These are phyloP conservation scores for Pichia sp. DNA, from an alignment of 1,139 yeast genomes.

Conservation along the genomic window DNA sequence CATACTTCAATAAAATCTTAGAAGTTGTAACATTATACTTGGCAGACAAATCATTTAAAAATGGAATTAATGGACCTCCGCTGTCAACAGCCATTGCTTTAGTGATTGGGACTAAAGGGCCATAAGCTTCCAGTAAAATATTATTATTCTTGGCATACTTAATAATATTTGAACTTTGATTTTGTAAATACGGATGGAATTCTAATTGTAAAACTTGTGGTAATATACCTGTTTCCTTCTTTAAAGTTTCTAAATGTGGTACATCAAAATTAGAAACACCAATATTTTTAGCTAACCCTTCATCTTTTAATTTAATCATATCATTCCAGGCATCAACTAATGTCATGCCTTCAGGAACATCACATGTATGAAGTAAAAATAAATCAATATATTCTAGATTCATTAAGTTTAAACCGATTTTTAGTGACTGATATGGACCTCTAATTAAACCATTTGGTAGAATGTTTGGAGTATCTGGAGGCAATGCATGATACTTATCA, in stretches of 20 bases:
- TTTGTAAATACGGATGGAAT: conserved; percentile 59
- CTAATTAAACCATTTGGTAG: conserved; percentile 27
- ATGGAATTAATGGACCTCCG: conserved; percentile 31
- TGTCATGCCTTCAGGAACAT: conserved; percentile 38
- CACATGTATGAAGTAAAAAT: conserved; percentile 54
- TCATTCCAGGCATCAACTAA: conserved; percentile 51
- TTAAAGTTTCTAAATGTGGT: conserved; percentile 42
- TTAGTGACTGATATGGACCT: conserved; percentile 46
- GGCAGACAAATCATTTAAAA: conserved; percentile 39
- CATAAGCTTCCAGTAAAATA: conserved; percentile 58
- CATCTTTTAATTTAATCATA: conserved; percentile 38
- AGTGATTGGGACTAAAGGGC: conserved; percentile 51
- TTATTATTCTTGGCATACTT: conserved; percentile 44
- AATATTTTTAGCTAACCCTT: conserved; percentile 48
- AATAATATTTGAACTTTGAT: conserved; percentile 59
- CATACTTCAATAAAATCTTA: conserved; percentile 65
- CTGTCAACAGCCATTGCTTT: conserved; percentile 21
- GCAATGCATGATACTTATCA: conserved; percentile 40
- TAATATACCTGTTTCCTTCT: conserved; percentile 38
- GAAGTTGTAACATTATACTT: conserved; percentile 53
- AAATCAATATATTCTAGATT: conserved; percentile 58
- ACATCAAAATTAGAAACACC: conserved; percentile 62
- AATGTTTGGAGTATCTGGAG: conserved; percentile 1
- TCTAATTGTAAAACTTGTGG: conserved; percentile 71
- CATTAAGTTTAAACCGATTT: conserved; percentile 42